phyloP scores from a whole-genome alignment of 192 early-diverging fungal species.

The Rhizophagus clarus region DNA sequence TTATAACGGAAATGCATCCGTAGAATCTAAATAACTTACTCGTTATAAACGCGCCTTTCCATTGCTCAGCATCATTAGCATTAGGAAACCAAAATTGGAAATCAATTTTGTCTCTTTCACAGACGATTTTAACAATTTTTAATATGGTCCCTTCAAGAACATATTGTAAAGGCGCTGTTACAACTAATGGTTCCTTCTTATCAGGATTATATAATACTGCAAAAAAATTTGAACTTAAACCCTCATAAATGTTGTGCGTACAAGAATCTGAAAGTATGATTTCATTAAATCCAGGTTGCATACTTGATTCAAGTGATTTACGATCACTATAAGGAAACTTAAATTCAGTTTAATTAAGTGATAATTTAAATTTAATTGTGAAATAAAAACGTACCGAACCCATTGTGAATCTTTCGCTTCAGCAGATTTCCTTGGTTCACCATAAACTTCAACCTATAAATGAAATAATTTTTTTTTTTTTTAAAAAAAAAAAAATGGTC shows the following conservation, averaged over 20 bases:
- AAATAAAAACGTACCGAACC: conserved; percentile 49
- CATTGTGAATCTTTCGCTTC: conserved; percentile 74
- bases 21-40: conserved; percentile 46
- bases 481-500: too few species aligned
- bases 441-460: conserved; percentile 55
- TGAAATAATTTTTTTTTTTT: conserved; percentile 11
- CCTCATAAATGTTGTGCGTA: conserved; percentile 64
- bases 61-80: conserved; percentile 47
- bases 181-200: conserved; percentile 34
- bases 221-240: conserved; percentile 72
- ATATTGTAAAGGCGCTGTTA: conserved; percentile 56
- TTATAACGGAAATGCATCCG: not conserved
- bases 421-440: conserved; percentile 53
- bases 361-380: too few species aligned
- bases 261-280: conserved; percentile 59
- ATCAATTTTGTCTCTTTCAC: conserved; percentile 52
- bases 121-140: conserved; percentile 59
- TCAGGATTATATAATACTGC: conserved; percentile 44
- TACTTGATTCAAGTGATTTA: conserved; percentile 38
- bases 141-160: conserved; percentile 70
- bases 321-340: conserved; percentile 50
- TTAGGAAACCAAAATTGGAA: conserved; percentile 59
- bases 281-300: conserved; percentile 57
- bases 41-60: conserved; percentile 69
- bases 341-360: not conserved